Conservation (phyloP, 768 basidiomycete species). For the Leccinellum luteum region DNA sequence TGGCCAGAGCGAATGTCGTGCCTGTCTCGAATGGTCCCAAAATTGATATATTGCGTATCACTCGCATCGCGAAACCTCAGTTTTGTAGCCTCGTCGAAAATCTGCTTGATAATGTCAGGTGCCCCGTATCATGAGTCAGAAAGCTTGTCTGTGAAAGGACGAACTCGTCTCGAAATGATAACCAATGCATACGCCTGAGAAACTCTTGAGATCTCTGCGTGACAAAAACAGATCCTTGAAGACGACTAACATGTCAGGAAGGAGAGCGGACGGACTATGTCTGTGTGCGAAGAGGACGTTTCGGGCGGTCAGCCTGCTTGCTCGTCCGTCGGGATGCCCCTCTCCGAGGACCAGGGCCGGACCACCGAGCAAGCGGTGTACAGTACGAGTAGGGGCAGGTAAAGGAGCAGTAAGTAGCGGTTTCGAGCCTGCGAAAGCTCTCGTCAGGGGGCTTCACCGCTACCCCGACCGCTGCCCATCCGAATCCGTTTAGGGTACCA, state of each 20-base stretch:
- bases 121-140: constrained; percentile 27
- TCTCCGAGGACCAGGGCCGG: too few species aligned
- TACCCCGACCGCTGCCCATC: too few species aligned
- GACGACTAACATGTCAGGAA: constrained; percentile 21
- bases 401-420: too few species aligned
- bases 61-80: constrained; percentile 36
- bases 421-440: too few species aligned
- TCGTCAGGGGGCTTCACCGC: too few species aligned
- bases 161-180: not conserved
- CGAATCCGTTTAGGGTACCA: too few species aligned
- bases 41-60: constrained; percentile 37
- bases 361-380: too few species aligned
- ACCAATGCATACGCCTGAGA: constrained; percentile 23
- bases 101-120: constrained; percentile 30
- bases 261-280: too few species aligned
- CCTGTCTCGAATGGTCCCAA: constrained; percentile 36
- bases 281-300: too few species aligned
- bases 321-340: too few species aligned
- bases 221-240: constrained; percentile 40
- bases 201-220: constrained; percentile 27
- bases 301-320: too few species aligned
- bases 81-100: constrained; percentile 38
- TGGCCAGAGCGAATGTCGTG: constrained; percentile 36
- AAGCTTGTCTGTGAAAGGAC: constrained; percentile 24
- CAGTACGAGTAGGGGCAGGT: too few species aligned